phyloP scores from a whole-genome alignment of 2,329 filamentous ascomycete genomes.

The Plenodomus lindquistii region DNA sequence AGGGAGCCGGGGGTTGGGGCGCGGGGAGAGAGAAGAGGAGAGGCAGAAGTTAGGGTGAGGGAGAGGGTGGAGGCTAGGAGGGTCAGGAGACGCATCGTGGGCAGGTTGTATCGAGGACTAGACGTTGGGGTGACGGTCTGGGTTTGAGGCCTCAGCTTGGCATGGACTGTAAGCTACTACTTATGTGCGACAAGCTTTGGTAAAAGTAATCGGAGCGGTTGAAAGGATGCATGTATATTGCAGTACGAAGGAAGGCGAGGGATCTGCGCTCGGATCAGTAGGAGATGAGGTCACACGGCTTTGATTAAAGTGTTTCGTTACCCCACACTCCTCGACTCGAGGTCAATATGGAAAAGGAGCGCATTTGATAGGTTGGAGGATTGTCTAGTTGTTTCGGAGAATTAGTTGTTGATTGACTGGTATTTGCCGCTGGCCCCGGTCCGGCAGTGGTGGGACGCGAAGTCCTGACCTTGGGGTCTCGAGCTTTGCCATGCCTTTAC shows the following conservation, averaged over 20 bases:
- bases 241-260: not conserved
- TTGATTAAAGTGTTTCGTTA: slow-evolving; percentile 6
- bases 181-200: not conserved
- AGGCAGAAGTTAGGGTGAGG: slow-evolving; percentile 21
- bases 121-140: not conserved
- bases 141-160: not conserved
- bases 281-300: slow-evolving; percentile 3
- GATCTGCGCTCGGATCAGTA: slow-evolving; percentile 9
- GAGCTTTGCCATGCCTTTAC: slow-evolving; percentile 12
- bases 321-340: slow-evolving; percentile 8
- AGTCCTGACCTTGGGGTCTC: slow-evolving; percentile 7
- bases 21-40: slow-evolving; percentile 21
- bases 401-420: slow-evolving; percentile 4
- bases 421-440: slow-evolving; percentile 11
- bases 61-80: slow-evolving; percentile 24
- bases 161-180: not conserved
- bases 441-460: slow-evolving; percentile 4
- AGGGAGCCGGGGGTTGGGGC: slow-evolving; percentile 35
- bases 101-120: not conserved
- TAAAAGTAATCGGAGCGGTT: slow-evolving; percentile 3
- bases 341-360: slow-evolving; percentile 2
- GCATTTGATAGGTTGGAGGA: not conserved
- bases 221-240: slow-evolving; percentile 5
- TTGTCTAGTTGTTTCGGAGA: not conserved
- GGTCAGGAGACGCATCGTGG: slow-evolving; percentile 29